Conservation (phyloP, 768 basidiomycete genomes). For the Pleurotus djamor region DNA sequence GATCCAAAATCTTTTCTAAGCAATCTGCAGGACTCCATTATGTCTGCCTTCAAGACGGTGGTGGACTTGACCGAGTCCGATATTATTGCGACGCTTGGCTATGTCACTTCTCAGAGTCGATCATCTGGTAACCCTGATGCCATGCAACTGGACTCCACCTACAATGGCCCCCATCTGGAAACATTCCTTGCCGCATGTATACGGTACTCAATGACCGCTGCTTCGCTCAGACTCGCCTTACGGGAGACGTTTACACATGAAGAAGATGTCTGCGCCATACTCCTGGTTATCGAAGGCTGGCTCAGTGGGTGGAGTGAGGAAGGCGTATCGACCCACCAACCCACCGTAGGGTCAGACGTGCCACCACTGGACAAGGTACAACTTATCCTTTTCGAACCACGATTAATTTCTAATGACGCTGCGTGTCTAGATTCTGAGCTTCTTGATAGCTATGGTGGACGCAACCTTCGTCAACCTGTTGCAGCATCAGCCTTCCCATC, state of each 20-base stretch:
- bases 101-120: constrained; percentile 38
- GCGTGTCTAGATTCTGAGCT: constrained; percentile 46
- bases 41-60: constrained; percentile 49
- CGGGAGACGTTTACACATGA: constrained; percentile 47
- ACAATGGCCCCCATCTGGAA: constrained; percentile 25
- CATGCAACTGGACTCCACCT: constrained; percentile 32
- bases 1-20: not conserved
- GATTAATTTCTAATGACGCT: not conserved
- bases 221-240: constrained; percentile 46
- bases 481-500: constrained; percentile 59
- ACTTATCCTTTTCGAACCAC: not conserved
- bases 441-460: constrained; percentile 69
- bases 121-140: constrained; percentile 29
- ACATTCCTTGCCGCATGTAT: constrained; percentile 33
- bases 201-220: constrained; percentile 34
- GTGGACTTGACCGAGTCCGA: constrained; percentile 67
- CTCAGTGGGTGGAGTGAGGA: constrained; percentile 31
- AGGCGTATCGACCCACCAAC: constrained; percentile 31
- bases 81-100: constrained; percentile 49
- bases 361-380: constrained; percentile 44
- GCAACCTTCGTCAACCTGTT: constrained; percentile 68
- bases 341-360: constrained; percentile 30
- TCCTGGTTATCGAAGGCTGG: constrained; percentile 51
- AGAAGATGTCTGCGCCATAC: constrained; percentile 42
- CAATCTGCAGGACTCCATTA: constrained; percentile 38